Base-by-base conservation (phyloP, 139 green algal species). In the Volvox africanus region DNA sequence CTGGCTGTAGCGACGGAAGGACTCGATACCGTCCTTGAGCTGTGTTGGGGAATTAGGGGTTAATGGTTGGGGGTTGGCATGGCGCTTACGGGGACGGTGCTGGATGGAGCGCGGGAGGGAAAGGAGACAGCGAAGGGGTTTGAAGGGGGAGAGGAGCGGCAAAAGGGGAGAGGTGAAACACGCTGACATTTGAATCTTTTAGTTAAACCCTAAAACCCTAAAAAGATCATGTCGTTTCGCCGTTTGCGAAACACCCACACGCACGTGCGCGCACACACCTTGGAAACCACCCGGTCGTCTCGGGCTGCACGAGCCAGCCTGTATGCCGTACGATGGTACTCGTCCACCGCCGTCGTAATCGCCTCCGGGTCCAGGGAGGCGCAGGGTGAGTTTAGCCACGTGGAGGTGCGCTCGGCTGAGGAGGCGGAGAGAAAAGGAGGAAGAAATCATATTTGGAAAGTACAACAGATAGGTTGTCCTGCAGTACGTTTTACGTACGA, bases 201-300 rank as follows among this genome's bases (percentile, higher is more conserved):
- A 19, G 17, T 69, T 69, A 19, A n/a, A n/a, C n/a, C n/a, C n/a
- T n/a, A n/a, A n/a, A n/a, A n/a, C n/a, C n/a, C n/a, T n/a, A n/a
- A n/a, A n/a, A n/a, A n/a, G n/a, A n/a, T n/a, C n/a, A n/a, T n/a
- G n/a, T n/a, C n/a, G n/a, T n/a, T n/a, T n/a, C n/a, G n/a, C n/a
- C n/a, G n/a, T n/a, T n/a, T n/a, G n/a, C n/a, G n/a, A 55, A 5
- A 55, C 44, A 55, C 9, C 5, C 44, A 55, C 44, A 55, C 9
- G 9, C 44, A 55, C 44, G 9, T 9, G 9, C 44, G 21, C 9
- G 6, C 65, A 73, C 65, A 30, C 33, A 94, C 92, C 92, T 92
- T 93, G n/a, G 36, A 76, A 33, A 96, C 94, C 78, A 97, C 95
- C 20, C 20, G 30, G 87, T 97, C 95, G 32, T 97, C 95, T 44